These are phyloP conservation scores for Lasiosphaeris hirsuta DNA, from an alignment of 495 filamentous ascomycete species.

Conservation along the genomic window DNA sequence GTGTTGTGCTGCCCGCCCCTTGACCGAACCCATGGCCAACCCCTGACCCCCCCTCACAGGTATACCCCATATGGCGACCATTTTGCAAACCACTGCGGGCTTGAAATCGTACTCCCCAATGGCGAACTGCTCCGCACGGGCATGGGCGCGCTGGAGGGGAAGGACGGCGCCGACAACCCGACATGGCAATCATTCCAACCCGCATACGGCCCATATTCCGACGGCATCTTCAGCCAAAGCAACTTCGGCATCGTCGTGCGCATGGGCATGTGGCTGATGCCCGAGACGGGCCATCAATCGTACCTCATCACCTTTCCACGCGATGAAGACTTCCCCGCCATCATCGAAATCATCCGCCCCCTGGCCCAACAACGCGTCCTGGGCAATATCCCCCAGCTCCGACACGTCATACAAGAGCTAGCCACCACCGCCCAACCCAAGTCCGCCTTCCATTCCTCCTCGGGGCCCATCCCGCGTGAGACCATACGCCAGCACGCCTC, in stretches of 20 bases:
- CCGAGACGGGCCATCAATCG: conserved; percentile 44
- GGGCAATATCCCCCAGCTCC: conserved; percentile 51
- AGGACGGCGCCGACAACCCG: conserved; percentile 33
- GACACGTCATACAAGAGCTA: conserved; percentile 47
- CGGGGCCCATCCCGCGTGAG: conserved; percentile 33
- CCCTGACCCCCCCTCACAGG: not conserved
- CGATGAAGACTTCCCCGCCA: conserved; percentile 48
- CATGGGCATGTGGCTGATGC: conserved; percentile 54
- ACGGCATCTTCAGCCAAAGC: conserved; percentile 56
- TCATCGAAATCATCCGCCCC: conserved; percentile 53
- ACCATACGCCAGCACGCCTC: conserved; percentile 32
- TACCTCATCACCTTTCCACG: conserved; percentile 49
- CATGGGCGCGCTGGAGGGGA: conserved; percentile 52
- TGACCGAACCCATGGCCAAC: not conserved
- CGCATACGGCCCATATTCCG: conserved; percentile 52
- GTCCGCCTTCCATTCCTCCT: conserved; percentile 23
- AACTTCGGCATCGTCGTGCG: conserved; percentile 56
- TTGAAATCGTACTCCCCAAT: conserved; percentile 55
- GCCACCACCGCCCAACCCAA: conserved; percentile 38
- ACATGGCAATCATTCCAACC: conserved; percentile 51
- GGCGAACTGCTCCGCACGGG: conserved; percentile 55
- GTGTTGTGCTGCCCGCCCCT: conserved; percentile 28
- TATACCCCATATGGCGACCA: conserved; percentile 40
- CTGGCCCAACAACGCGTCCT: conserved; percentile 46
- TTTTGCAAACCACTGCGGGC: conserved; percentile 51